Percentiles rank a stretch among this genome's conserved stretches.
These are phyloP conservation scores for Volvox africanus DNA, from an alignment of 139 green algal species.

Conservation along the genomic window DNA sequence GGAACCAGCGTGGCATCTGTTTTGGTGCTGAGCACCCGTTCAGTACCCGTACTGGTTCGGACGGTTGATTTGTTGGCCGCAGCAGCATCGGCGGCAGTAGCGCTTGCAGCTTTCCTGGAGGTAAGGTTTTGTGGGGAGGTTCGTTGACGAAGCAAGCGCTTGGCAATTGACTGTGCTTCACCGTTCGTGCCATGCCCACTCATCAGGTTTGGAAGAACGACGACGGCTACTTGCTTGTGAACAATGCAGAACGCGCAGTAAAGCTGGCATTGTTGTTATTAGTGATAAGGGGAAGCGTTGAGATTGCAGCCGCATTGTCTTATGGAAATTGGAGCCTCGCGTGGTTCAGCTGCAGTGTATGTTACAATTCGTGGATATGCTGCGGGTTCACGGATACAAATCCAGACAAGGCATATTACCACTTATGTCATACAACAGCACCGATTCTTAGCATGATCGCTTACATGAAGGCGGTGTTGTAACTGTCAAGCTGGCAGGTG, in stretches of 20 bases:
- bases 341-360: neutral
- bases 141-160: neutral
- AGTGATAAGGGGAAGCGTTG: neutral
- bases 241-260: neutral
- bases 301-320: neutral
- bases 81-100: neutral
- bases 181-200: neutral
- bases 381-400: neutral
- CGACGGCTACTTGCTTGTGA: neutral
- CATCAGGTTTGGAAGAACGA: neutral
- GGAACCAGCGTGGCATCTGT: neutral
- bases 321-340: neutral
- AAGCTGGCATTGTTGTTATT: neutral
- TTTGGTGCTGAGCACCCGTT: neutral
- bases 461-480: neutral
- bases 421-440: neutral
- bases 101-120: neutral
- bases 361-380: neutral
- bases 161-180: neutral
- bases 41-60: neutral
- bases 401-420: neutral
- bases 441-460: neutral
- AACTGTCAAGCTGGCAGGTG: too few species aligned
- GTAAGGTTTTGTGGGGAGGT: neutral
- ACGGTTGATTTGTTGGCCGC: neutral